Conservation (phyloP, 257 asterid genomes). For the Scutellaria barbata region DNA sequence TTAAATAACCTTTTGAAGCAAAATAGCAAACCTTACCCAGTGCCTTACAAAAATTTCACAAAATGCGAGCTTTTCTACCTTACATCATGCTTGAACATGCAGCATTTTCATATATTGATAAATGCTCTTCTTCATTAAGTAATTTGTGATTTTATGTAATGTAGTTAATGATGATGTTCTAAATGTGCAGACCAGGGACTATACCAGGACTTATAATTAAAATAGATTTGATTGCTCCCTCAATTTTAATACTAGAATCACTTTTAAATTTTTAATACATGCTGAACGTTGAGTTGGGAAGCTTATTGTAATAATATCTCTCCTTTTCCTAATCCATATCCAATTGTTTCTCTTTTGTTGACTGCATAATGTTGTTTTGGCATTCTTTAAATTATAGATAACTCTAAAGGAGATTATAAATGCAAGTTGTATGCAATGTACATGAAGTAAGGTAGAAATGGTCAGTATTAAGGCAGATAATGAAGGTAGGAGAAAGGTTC, state of each 20-base stretch:
- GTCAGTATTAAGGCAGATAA: slow-evolving; percentile 7
- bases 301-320: no score
- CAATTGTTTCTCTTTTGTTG: no score
- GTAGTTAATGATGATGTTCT: background rate
- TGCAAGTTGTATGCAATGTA: background rate
- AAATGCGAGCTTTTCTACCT: background rate
- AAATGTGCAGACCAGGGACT: background rate
- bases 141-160: background rate
- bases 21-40: background rate
- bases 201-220: background rate
- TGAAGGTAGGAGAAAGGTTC: slow-evolving; percentile 31
- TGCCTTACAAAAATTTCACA: slow-evolving; percentile 8
- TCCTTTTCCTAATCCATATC: no score
- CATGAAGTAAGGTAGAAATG: slow-evolving; percentile 3
- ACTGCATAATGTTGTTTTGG: no score
- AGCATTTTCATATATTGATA: background rate
- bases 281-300: background rate
- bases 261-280: background rate
- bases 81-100: slow-evolving; percentile 4
- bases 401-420: background rate
- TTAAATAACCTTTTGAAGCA: background rate
- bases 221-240: background rate
- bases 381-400: background rate
- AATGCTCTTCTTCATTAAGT: background rate
- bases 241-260: background rate